A percentile compares a stretch with the other conserved stretches of the same genome.
These are phyloP conservation scores for Triangularia verruculosa DNA, from an alignment of 2,329 filamentous ascomycete genomes.

Conservation along the genomic window DNA sequence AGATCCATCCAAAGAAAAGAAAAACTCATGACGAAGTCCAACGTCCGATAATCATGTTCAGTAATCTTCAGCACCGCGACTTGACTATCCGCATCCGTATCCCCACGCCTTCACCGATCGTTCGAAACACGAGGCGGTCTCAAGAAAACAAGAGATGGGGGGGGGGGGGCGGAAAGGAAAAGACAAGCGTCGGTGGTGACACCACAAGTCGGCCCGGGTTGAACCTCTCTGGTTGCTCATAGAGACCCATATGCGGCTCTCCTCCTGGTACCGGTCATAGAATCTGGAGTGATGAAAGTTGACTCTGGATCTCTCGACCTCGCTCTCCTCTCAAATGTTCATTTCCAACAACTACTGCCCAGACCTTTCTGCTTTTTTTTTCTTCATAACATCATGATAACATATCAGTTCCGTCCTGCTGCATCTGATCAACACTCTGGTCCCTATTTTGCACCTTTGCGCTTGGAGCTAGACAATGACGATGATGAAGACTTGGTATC, in stretches of 20 bases:
- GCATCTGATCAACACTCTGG: not conserved
- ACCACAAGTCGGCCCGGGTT: not conserved
- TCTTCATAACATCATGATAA: not conserved
- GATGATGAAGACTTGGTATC: slow-evolving; percentile 28
- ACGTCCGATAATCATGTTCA: not conserved
- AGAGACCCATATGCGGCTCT: not conserved
- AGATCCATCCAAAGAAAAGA: not conserved
- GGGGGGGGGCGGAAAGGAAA: not conserved
- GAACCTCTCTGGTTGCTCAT: not conserved
- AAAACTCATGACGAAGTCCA: not conserved
- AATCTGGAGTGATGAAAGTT: not conserved
- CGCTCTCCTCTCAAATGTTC: not conserved
- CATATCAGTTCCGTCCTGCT: not conserved
- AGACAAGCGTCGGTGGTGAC: not conserved
- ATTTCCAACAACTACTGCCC: no score
- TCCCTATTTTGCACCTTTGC: not conserved
- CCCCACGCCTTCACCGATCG: not conserved
- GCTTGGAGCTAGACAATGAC: not conserved
- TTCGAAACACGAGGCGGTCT: not conserved
- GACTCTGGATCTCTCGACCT: not conserved
- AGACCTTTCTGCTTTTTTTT: not conserved
- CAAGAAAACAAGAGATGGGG: not conserved
- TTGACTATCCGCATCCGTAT: not conserved
- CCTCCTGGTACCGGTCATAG: not conserved
- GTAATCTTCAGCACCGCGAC: not conserved